phyloP scores from a whole-genome alignment of 106 monocot species.

The Dendrobium huoshanense region DNA sequence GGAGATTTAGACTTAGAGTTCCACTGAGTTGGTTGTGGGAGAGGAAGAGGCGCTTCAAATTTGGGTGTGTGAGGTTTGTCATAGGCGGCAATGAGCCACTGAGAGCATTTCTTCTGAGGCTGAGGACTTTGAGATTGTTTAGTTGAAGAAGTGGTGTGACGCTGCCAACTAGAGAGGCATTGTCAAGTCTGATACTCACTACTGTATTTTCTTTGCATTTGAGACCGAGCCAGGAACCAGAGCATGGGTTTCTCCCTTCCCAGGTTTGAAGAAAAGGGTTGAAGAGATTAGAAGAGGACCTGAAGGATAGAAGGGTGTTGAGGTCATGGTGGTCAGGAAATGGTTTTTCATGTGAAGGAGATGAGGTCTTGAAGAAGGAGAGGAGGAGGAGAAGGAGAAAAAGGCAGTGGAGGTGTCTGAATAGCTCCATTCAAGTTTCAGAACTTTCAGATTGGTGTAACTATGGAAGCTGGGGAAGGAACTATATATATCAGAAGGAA shows the following conservation, averaged over 20 bases:
- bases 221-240: conserved; percentile 32
- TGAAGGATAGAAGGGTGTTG: conserved; percentile 29
- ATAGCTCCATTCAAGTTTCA: too few species aligned
- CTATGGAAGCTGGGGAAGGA: too few species aligned
- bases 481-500: too few species aligned
- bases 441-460: too few species aligned
- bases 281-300: conserved; percentile 18
- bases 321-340: conserved; percentile 11
- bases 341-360: background rate
- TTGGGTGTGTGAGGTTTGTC: conserved; percentile 16
- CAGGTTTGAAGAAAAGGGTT: conserved; percentile 14
- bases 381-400: too few species aligned
- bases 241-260: conserved; percentile 35
- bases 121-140: conserved; percentile 18
- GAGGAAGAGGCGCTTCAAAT: conserved; percentile 23
- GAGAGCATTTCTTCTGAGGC: conserved; percentile 31
- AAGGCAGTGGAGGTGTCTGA: too few species aligned
- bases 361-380: too few species aligned
- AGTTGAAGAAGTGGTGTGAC: conserved; percentile 21
- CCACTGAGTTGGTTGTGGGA: conserved; percentile 34
- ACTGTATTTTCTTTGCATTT: conserved; percentile 24
- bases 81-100: conserved; percentile 6
- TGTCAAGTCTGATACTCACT: conserved; percentile 18
- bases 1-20: conserved; percentile 21
- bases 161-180: conserved; percentile 16